Percentiles rank a stretch among this genome's conserved stretches.
Evolutionary conservation across 1,139 yeast species (phyloP).

Genomic region (Scheffersomyces titani): DNA sequence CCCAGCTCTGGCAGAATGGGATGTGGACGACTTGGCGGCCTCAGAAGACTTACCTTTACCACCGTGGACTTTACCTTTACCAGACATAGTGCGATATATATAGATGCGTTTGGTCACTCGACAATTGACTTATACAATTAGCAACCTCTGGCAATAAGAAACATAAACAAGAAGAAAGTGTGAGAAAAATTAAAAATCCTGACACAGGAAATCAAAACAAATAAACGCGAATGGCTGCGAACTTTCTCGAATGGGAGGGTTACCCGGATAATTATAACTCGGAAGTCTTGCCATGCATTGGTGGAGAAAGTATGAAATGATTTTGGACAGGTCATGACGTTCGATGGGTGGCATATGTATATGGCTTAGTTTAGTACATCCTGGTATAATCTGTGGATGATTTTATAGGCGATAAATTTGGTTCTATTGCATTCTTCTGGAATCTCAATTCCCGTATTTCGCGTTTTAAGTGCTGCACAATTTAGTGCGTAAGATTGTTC

Average conservation of each 20-base stretch:
- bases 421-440: background rate
- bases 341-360: background rate
- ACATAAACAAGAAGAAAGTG: background rate
- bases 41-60: constrained; percentile 92
- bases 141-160: background rate
- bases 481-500: background rate
- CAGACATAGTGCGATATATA: constrained; percentile 56
- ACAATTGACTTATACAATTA: background rate
- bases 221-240: background rate
- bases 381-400: background rate
- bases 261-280: background rate
- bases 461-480: background rate
- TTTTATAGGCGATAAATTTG: background rate
- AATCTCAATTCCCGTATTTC: background rate
- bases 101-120: background rate
- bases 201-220: background rate
- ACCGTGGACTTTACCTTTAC: constrained; percentile 90
- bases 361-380: background rate
- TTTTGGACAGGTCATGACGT: background rate
- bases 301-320: background rate
- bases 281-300: background rate
- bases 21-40: constrained; percentile 64
- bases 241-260: background rate
- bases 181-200: background rate
- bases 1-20: constrained; percentile 97